Base-by-base conservation (phyloP, 2,329 filamentous ascomycete genomes). In the Nothophoma quercina region DNA sequence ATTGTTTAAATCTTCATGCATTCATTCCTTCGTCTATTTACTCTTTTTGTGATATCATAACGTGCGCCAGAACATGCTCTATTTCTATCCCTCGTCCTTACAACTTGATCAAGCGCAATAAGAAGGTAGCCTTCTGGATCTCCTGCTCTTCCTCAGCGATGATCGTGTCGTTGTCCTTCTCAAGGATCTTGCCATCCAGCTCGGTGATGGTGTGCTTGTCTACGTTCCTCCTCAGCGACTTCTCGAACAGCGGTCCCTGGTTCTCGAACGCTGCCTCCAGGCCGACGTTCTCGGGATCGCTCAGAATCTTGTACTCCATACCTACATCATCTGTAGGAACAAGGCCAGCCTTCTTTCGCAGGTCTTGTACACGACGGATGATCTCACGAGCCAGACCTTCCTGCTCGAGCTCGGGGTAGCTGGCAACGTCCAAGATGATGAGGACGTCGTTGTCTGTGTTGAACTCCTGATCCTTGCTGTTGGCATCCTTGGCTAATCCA, bases 351-450 rank as follows among this genome's bases (percentile, higher is more conserved):
- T 95, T 95, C 85, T 99, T 99, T 61, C 95, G 87, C 58, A 98
- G 81, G 62, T 90, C 85, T 78, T 99, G 95, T 18, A 99, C 89
- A 32, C 93, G 88, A 74, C 96, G 89, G 79, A 99, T 89, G 60
- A 99, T 88, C 76, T 98, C 95, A 66, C 95, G 85, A 1, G 90
- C 93, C 46, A 99, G 77, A 47, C 93, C 95, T 75, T 98, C 93
- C 60, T 93, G 86, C 38, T 89, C 89, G 28, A 99, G 81, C 70
- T 96, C 92, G 0, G 92, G 87, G 70, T 98, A 89, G 19, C 91
- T 79, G 52, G 88, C 87, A 1, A 86, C 85, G 69, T 96, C 91
- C n/a, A 99, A 81, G 60, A 99, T 91, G 54, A 89, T 93, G 65
- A 99, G 85, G 38, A 97, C 90, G 63, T 97, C 91, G 56, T 90